These are phyloP conservation scores for Lachnellula subtilissima DNA, from an alignment of 2,329 filamentous ascomycete genomes.

Conservation along the genomic window DNA sequence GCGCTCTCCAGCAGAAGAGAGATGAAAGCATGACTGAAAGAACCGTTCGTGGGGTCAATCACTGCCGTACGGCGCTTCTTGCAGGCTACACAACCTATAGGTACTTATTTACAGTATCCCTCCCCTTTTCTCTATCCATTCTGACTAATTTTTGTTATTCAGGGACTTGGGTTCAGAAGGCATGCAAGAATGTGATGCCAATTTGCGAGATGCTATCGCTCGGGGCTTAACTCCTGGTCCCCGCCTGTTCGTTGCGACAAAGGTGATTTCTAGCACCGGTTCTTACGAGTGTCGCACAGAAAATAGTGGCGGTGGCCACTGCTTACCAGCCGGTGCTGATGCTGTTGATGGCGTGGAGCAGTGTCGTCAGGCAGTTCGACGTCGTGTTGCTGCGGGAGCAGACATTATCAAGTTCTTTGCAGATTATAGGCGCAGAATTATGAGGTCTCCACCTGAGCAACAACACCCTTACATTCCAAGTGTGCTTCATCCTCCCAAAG, in stretches of 20 bases:
- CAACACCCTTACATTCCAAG: constrained; percentile 11
- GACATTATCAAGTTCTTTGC: constrained; percentile 50
- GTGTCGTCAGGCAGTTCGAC: constrained; percentile 41
- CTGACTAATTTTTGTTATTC: too few relatives aligned
- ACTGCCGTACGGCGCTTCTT: constrained; percentile 46
- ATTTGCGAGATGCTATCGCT: constrained; percentile 49
- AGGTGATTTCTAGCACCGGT: constrained; percentile 44
- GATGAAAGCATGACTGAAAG: constrained; percentile 55
- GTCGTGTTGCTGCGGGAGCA: constrained; percentile 43
- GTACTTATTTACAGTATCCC: too few relatives aligned
- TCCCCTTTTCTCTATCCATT: too few relatives aligned
- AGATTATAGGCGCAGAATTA: constrained; percentile 42
- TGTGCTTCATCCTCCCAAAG: constrained; percentile 28
- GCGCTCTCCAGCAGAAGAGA: constrained; percentile 46
- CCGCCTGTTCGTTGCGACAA: constrained; percentile 50
- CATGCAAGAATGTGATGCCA: constrained; percentile 45
- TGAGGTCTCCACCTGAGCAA: constrained; percentile 38
- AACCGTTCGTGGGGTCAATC: constrained; percentile 49
- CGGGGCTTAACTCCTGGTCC: constrained; percentile 50
- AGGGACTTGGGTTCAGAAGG: constrained; percentile 52
- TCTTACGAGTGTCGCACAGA: constrained; percentile 42
- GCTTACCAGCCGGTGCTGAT: constrained; percentile 37
- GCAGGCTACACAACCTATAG: constrained; percentile 54
- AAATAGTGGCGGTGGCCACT: constrained; percentile 34
- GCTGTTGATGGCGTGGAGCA: constrained; percentile 44